phyloP scores from a whole-genome alignment of 2,329 filamentous ascomycete genomes.

The Trichoderma sp. region DNA sequence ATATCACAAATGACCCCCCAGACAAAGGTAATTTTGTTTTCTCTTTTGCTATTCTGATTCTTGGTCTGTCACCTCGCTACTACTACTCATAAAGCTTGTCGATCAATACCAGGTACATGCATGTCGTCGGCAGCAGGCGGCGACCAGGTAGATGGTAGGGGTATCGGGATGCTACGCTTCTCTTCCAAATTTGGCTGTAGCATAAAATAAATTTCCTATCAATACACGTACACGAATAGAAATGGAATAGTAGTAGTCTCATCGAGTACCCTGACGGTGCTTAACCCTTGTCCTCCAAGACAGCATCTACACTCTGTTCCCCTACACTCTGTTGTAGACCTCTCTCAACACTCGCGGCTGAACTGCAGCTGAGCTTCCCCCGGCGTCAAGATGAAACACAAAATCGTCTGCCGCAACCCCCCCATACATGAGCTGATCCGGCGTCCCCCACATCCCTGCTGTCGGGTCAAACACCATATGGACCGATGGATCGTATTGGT shows the following conservation, averaged over 20 bases:
- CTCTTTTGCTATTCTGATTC: neutral
- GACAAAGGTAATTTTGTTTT: neutral
- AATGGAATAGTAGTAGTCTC: neutral
- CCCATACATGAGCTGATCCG: slow-evolving; percentile 23
- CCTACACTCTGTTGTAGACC: neutral
- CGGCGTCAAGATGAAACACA: slow-evolving; percentile 18
- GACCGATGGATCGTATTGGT: neutral
- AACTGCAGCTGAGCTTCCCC: neutral
- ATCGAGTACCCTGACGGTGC: neutral
- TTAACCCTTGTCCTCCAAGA: neutral
- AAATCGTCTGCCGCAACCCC: slow-evolving; percentile 22
- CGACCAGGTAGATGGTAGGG: neutral
- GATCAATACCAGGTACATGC: neutral
- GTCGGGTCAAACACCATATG: slow-evolving; percentile 6
- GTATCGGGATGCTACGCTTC: neutral
- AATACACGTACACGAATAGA: neutral
- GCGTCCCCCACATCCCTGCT: slow-evolving; percentile 15
- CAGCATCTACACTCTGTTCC: neutral
- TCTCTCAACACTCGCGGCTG: slow-evolving; percentile 17
- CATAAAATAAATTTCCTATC: too few relatives aligned
- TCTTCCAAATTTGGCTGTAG: neutral
- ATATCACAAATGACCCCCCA: neutral
- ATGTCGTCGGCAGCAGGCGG: neutral
- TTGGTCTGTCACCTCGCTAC: neutral
- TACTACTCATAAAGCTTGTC: neutral